These are phyloP conservation scores for Boletus patriciae DNA, from an alignment of 768 basidiomycete species.

Conservation along the genomic window DNA sequence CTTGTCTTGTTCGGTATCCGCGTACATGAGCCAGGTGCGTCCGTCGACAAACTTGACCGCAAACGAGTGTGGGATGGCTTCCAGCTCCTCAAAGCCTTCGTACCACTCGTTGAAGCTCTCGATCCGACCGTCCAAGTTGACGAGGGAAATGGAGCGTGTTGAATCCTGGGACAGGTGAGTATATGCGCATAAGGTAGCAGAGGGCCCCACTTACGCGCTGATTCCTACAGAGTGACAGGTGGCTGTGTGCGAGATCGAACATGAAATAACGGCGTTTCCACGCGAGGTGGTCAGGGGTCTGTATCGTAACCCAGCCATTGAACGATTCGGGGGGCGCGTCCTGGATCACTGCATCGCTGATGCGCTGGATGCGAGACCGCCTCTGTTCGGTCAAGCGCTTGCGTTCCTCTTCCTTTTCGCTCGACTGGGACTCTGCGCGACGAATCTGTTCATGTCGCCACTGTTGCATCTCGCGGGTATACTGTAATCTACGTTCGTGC, in stretches of 20 bases:
- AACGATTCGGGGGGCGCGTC: slow-evolving; percentile 40
- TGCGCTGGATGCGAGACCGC: slow-evolving; percentile 43
- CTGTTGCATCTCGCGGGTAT: slow-evolving; percentile 50
- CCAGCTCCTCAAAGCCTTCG: slow-evolving; percentile 66
- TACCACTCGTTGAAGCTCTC: slow-evolving; percentile 57
- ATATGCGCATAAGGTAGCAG: not conserved
- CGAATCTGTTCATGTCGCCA: slow-evolving; percentile 53
- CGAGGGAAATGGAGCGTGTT: slow-evolving; percentile 27
- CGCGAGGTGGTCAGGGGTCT: slow-evolving; percentile 49
- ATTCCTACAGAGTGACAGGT: slow-evolving; percentile 50
- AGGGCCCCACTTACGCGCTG: slow-evolving; percentile 42
- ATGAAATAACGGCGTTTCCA: slow-evolving; percentile 70
- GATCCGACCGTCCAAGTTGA: slow-evolving; percentile 50
- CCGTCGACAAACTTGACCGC: slow-evolving; percentile 59
- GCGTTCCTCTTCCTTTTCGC: slow-evolving; percentile 44
- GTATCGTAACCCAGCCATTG: slow-evolving; percentile 63
- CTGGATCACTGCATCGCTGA: slow-evolving; percentile 46
- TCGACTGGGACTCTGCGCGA: slow-evolving; percentile 45
- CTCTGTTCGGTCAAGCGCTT: slow-evolving; percentile 40
- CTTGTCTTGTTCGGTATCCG: slow-evolving; percentile 66
- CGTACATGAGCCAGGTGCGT: slow-evolving; percentile 55
- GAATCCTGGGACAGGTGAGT: slow-evolving; percentile 29
- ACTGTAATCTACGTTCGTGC: slow-evolving; percentile 49
- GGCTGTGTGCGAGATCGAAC: slow-evolving; percentile 44
- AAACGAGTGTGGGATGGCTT: slow-evolving; percentile 66